phyloP scores from a whole-genome alignment of 192 early-diverging fungal genomes.

The Haplosporangium gracile region DNA sequence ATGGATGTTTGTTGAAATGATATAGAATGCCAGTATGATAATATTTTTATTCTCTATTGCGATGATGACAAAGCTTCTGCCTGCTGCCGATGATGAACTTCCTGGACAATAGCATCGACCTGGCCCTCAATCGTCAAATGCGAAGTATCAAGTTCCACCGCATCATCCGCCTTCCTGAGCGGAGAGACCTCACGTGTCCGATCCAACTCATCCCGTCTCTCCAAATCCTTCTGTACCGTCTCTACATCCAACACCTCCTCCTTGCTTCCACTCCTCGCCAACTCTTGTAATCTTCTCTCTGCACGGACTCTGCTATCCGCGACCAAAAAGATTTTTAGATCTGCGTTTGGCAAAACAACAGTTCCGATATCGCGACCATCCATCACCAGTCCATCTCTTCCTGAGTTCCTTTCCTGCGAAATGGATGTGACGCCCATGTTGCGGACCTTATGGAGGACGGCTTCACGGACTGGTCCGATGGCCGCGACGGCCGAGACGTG shows the following conservation, averaged over 20 bases:
- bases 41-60: background rate
- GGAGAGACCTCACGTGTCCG: constrained; percentile 74
- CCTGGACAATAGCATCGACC: constrained; percentile 71
- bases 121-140: constrained; percentile 75
- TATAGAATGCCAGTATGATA: background rate
- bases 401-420: background rate
- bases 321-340: constrained; percentile 83
- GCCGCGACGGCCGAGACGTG: constrained; percentile 73
- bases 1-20: background rate
- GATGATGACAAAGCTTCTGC: background rate
- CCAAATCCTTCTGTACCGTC: constrained; percentile 72
- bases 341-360: constrained; percentile 77
- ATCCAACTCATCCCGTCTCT: constrained; percentile 77
- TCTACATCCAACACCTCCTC: constrained; percentile 43
- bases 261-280: constrained; percentile 29
- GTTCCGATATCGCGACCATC: constrained; percentile 89
- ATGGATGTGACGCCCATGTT: constrained; percentile 53
- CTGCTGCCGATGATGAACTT: background rate
- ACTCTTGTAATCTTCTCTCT: constrained; percentile 73
- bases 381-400: constrained; percentile 77
- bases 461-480: constrained; percentile 65
- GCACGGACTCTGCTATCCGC: constrained; percentile 77
- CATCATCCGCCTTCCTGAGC: constrained; percentile 77
- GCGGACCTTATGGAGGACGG: constrained; percentile 69
- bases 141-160: constrained; percentile 82